Evolutionary conservation across 371 early-diverging fungal genomes (phyloP), one percentile per base, ranked within the genome.

Genomic region (Mucor indicus): DNA sequence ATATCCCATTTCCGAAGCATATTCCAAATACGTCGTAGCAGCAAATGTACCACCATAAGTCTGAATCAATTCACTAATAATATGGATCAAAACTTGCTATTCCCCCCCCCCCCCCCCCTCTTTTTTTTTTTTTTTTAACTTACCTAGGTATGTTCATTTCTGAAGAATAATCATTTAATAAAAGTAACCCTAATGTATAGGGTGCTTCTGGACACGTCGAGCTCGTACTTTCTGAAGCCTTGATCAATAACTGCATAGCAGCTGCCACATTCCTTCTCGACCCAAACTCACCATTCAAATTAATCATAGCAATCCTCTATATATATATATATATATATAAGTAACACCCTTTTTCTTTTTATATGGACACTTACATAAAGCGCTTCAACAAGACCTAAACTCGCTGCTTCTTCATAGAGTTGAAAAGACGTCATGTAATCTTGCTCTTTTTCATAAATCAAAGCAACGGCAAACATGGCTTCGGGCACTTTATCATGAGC

Each of bases 341-440:
- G n/a, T n/a, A n/a, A n/a, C n/a, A n/a, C n/a, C n/a, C n/a, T n/a
- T n/a, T n/a, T n/a, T n/a, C n/a, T n/a, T n/a, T n/a, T n/a, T n/a
- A n/a, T n/a, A n/a, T n/a, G n/a, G n/a, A n/a, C n/a, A 25, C 53
- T 57, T 81, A 85, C 83, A 55, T 81, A 84, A 68, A 86, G 77
- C 27, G 85, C 83, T 57, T 81, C 66, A 30, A 82, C 79, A 48
- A 83, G 68, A 46, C 86, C 79, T 45, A 82, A 51, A 58, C 80
- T 75, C 2, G 90, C 87, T 4, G 90, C 86, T 60, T 85, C 82
- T 61, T 84, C 80, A 66, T 86, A 90, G 41, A 83, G 76, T 50
- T 82, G 78, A n/a, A 88, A 74, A 0, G 92, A 83, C 40, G 80
- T 77, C 48, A 72, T 72, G 42, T 62, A 64, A 53, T 82, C 78